phyloP scores from a whole-genome alignment of 2,329 filamentous ascomycete species.

The Bipolaris sorokiniana region DNA sequence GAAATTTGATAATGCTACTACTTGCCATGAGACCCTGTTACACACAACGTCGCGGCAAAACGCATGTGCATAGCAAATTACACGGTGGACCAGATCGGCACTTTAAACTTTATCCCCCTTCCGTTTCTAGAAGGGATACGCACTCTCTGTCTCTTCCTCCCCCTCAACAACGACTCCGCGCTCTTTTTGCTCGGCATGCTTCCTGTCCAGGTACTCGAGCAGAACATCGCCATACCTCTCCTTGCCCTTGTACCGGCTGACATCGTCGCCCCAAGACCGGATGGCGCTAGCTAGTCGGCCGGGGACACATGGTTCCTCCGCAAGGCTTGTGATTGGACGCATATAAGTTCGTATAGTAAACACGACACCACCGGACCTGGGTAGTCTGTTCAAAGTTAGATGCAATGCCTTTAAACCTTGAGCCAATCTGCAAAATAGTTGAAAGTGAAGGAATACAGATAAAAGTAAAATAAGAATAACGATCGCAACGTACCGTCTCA shows the following conservation, averaged over 20 bases:
- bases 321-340: slow-evolving; percentile 71
- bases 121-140: slow-evolving; percentile 63
- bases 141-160: slow-evolving; percentile 63
- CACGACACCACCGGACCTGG: slow-evolving; percentile 57
- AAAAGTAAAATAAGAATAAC: background rate
- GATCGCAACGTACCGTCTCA: slow-evolving; percentile 57
- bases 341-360: slow-evolving; percentile 87
- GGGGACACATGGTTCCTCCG: slow-evolving; percentile 74
- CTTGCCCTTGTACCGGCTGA: slow-evolving; percentile 77
- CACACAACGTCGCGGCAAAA: background rate
- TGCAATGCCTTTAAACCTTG: background rate
- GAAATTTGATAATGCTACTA: background rate
- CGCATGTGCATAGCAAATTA: background rate
- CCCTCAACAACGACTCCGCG: slow-evolving; percentile 66
- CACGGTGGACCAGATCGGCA: background rate
- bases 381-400: slow-evolving; percentile 41
- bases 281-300: slow-evolving; percentile 78
- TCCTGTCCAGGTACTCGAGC: slow-evolving; percentile 75
- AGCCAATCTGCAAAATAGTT: background rate
- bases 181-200: slow-evolving; percentile 75
- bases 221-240: slow-evolving; percentile 75
- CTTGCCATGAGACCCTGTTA: background rate
- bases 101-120: background rate
- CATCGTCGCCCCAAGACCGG: slow-evolving; percentile 80
- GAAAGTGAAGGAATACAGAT: background rate